Evolutionary conservation across 2,329 filamentous ascomycete genomes (phyloP).

Genomic region (Botrytis fabae): DNA sequence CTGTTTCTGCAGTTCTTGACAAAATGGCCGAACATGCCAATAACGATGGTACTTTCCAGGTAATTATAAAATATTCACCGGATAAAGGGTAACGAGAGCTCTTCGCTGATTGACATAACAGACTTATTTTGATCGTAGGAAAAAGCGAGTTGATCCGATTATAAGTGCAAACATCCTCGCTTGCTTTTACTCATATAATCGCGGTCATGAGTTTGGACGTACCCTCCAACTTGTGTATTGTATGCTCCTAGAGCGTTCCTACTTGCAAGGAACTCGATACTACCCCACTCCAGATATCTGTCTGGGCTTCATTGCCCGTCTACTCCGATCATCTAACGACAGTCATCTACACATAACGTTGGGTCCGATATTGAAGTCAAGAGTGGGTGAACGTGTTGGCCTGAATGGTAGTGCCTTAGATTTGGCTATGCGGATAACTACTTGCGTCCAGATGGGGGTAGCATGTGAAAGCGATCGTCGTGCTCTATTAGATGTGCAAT

Average conservation of each 20-base stretch:
- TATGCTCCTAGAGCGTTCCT: not conserved
- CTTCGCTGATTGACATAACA: not conserved
- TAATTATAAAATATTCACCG: not conserved
- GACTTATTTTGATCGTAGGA: not conserved
- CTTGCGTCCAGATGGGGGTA: not conserved
- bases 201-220: not conserved
- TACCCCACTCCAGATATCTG: not conserved
- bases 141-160: not conserved
- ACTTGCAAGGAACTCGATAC: not conserved
- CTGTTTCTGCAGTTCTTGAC: not conserved
- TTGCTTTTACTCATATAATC: not conserved
- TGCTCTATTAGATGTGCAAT: not conserved
- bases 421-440: not conserved
- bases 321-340: not conserved
- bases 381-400: not conserved
- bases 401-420: not conserved
- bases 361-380: not conserved
- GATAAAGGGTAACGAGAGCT: not conserved
- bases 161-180: not conserved
- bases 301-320: not conserved
- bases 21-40: slow-evolving; percentile 2
- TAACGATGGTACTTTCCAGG: not conserved
- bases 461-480: not conserved
- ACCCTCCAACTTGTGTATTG: not conserved
- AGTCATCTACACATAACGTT: not conserved